Conservation (phyloP, 192 early-diverging fungal genomes). For the Backusella liffmaniae region DNA sequence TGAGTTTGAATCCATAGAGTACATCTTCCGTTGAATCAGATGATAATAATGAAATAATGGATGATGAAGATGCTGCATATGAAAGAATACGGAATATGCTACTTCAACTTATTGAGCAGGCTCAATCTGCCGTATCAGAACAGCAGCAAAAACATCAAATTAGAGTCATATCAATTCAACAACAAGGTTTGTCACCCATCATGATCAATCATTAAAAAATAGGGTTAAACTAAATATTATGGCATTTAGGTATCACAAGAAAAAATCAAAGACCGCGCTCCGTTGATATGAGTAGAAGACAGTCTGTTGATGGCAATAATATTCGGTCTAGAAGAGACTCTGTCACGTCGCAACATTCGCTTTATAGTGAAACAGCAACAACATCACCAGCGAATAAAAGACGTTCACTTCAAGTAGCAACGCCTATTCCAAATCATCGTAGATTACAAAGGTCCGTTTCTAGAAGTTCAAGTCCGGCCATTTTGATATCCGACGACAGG, state of each 20-base stretch:
- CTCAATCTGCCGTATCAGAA: constrained; percentile 21
- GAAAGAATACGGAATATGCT: constrained; percentile 19
- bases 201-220: not conserved
- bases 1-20: not conserved
- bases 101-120: constrained; percentile 24
- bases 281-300: not conserved
- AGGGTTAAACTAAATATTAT: not conserved
- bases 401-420: not conserved
- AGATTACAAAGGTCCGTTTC: constrained; percentile 17
- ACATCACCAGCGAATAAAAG: not conserved
- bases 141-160: not conserved
- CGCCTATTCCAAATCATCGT: constrained; percentile 7
- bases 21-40: constrained; percentile 5
- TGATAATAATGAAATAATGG: not conserved
- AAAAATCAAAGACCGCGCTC: not conserved
- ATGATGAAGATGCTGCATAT: constrained; percentile 23
- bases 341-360: not conserved
- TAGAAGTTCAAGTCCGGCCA: constrained; percentile 2
- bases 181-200: not conserved
- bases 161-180: not conserved
- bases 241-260: not conserved
- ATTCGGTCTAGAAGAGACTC: not conserved
- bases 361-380: not conserved
- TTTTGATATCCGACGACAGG: not conserved
- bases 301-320: not conserved